Percentiles rank a stretch among this genome's conserved stretches.
phyloP scores from a whole-genome alignment of 2,329 filamentous ascomycete species.

The Pyrenochaeta sp. region DNA sequence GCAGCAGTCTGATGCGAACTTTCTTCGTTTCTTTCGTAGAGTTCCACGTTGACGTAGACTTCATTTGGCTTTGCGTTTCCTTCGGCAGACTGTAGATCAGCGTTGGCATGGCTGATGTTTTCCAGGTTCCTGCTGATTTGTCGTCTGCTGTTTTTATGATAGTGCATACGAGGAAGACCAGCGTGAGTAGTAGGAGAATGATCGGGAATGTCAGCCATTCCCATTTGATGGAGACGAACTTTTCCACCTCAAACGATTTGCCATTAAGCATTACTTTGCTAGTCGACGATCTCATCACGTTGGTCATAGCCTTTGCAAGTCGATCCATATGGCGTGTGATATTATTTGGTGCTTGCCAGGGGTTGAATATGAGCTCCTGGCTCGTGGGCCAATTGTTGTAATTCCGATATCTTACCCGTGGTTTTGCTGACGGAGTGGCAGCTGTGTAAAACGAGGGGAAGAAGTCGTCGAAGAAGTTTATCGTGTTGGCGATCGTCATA shows the following conservation, averaged over 20 bases:
- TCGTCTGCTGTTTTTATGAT: slow-evolving; percentile 29
- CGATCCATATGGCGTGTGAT: slow-evolving; percentile 25
- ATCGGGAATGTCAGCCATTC: slow-evolving; percentile 37
- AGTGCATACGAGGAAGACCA: slow-evolving; percentile 33
- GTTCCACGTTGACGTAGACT: slow-evolving; percentile 3
- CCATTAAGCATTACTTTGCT: slow-evolving; percentile 9
- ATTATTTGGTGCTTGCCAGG: slow-evolving; percentile 27
- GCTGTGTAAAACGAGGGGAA: slow-evolving; percentile 14
- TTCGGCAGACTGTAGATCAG: slow-evolving; percentile 35
- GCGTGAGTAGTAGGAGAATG: slow-evolving; percentile 20
- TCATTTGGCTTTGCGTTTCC: slow-evolving; percentile 21
- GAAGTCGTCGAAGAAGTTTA: slow-evolving; percentile 5
- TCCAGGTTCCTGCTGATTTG: slow-evolving; percentile 29
- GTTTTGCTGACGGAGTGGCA: neutral
- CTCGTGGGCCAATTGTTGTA: neutral
- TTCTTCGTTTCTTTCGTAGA: slow-evolving; percentile 8
- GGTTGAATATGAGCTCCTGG: slow-evolving; percentile 9
- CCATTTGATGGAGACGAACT: slow-evolving; percentile 25
- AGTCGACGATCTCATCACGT: slow-evolving; percentile 19
- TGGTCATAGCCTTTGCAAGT: slow-evolving; percentile 27
- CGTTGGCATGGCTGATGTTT: slow-evolving; percentile 40
- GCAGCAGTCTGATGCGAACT: slow-evolving; percentile 17
- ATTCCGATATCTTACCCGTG: neutral
- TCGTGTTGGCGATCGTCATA: neutral
- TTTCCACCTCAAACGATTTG: slow-evolving; percentile 17